Percentiles rank a stretch among this genome's conserved stretches.
Conservation (phyloP, 129 eudicot genomes). For the Ambrosia trifida region DNA sequence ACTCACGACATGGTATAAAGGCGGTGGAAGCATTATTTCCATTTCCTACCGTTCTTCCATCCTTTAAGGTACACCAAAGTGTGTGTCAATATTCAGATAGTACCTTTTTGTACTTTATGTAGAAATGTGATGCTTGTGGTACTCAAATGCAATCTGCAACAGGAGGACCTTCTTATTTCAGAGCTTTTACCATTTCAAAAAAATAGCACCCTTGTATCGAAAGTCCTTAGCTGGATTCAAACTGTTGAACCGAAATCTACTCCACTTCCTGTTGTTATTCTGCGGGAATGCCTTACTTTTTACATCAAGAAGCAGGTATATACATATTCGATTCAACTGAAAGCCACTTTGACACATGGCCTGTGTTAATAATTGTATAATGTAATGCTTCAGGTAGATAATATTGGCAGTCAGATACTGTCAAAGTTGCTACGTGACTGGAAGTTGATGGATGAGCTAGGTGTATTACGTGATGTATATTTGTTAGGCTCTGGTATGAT, state of each 20-base stretch:
- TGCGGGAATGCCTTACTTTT: constrained; percentile 76
- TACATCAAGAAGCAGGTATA: constrained; percentile 90
- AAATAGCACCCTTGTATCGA: constrained; percentile 77
- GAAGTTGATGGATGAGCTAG: constrained; percentile 96
- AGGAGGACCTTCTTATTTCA: constrained; percentile 78
- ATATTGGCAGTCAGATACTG: constrained; percentile 77
- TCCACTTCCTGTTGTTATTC: constrained; percentile 74
- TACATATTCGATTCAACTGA: not conserved
- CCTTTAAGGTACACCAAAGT: constrained; percentile 54
- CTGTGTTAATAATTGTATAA: not conserved
- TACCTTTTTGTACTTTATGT: not conserved
- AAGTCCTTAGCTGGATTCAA: constrained; percentile 73
- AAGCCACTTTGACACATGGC: constrained; percentile 1
- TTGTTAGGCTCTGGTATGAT: constrained; percentile 98
- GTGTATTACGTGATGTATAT: constrained; percentile 79
- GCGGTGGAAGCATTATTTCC: constrained; percentile 74
- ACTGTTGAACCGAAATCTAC: constrained; percentile 63
- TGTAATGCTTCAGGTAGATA: constrained; percentile 68
- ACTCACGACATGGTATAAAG: constrained; percentile 51
- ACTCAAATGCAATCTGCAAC: constrained; percentile 31
- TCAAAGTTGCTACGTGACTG: constrained; percentile 85
- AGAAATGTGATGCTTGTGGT: constrained; percentile 1
- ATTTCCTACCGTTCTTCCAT: constrained; percentile 82
- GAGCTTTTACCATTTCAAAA: constrained; percentile 85
- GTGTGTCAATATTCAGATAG: not conserved